phyloP scores from a whole-genome alignment of 2,329 filamentous ascomycete genomes.

The Blumeria hordei region DNA sequence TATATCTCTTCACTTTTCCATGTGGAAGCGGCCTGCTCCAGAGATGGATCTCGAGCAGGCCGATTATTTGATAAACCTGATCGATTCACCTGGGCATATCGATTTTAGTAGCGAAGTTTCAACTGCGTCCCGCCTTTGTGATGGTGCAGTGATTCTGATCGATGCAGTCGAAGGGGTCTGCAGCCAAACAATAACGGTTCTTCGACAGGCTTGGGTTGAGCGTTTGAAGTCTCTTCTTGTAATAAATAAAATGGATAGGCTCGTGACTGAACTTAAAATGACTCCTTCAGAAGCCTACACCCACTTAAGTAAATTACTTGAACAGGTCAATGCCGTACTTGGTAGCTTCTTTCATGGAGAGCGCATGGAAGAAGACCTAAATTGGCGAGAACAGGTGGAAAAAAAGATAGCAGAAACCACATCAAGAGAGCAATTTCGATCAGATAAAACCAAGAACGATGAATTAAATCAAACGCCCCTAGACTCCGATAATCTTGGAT shows the following conservation, averaged over 20 bases:
- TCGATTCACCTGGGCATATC: conserved; percentile 94
- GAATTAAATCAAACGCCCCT: conserved; percentile 14
- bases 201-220: conserved; percentile 86
- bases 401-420: conserved; percentile 53
- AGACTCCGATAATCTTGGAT: conserved; percentile 36
- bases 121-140: conserved; percentile 78
- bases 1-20: conserved; percentile 87
- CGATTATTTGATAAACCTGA: conserved; percentile 90
- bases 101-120: conserved; percentile 98
- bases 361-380: conserved; percentile 91
- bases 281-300: conserved; percentile 71
- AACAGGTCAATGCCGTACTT: conserved; percentile 92
- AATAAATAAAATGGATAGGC: conserved; percentile 94
- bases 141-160: conserved; percentile 81
- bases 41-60: conserved; percentile 47
- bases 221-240: conserved; percentile 85
- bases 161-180: conserved; percentile 96
- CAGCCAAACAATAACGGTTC: conserved; percentile 91
- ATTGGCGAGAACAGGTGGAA: conserved; percentile 86
- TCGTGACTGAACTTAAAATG: conserved; percentile 88
- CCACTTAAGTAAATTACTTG: conserved; percentile 69
- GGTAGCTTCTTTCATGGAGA: conserved; percentile 96
- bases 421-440: conserved; percentile 29
- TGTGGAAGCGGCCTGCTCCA: conserved; percentile 49
- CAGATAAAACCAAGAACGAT: conserved; percentile 13